Base-by-base conservation (phyloP, 352 stramenopile genomes). In the Pythium scleroteichum region DNA sequence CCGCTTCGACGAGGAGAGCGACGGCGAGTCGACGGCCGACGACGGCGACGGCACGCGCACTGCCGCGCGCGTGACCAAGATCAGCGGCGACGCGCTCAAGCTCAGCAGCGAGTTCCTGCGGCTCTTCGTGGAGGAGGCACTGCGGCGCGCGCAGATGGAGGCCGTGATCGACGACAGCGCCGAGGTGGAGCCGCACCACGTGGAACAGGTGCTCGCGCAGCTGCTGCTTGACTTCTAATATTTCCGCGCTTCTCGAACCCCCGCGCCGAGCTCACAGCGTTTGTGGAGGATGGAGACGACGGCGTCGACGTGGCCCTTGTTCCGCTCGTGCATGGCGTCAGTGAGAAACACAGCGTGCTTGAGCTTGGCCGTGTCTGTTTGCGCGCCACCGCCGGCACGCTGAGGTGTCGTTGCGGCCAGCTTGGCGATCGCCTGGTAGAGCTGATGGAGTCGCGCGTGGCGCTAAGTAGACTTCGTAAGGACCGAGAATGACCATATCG, bases 151-250 rank as follows among this genome's bases (percentile, higher is more conserved):
- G n/a, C 85, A 95, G 61, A 89, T 92, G 72, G 85, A 95, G 53
- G 85, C 85, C 35, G 93, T 92, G 84, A 81, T 95, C 29, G 85
- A 95, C 56, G 85, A 92, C 44, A 92, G 80, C 61, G 63, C 75
- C 23, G 66, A 71, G 9, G 73, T 93, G 9, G 82, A 95, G 61
- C 79, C 83, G 38, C 77, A 85, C 27, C 85, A 95, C 44, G 45
- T 95, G 2, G 85, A 95, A 64, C 82, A 95, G 59, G 85, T 93
- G 22, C 41, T 95, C 20, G 85, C 83, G 33, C 83, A 93, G 53
- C 65, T 95, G 46, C 59, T 95, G 45, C 64, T 95, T 27, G 85
- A 95, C 47, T 95, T 91, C 50, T 90, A 55, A 17, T 55, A 68
- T 20, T 64, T 68, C 14, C 48, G 61, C 1, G 51, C 52, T 40